Evolutionary conservation across 2,329 filamentous ascomycete species (phyloP).

Genomic region (Hypoxylon sp.): DNA sequence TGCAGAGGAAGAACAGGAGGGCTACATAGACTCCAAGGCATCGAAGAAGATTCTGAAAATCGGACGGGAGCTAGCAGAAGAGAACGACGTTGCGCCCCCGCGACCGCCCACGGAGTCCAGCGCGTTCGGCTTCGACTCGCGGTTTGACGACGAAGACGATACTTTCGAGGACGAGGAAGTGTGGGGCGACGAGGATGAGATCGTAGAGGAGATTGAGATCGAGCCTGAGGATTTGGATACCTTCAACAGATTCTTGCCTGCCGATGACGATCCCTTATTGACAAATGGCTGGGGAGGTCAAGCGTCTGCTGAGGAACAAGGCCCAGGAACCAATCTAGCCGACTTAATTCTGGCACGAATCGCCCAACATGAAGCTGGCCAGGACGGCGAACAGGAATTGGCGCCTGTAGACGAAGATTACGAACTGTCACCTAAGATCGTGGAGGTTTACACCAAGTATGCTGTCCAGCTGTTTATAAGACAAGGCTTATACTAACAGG

Average conservation of each 20-base stretch:
- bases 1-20: constrained; percentile 70
- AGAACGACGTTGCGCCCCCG: constrained; percentile 69
- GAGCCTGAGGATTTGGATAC: constrained; percentile 89
- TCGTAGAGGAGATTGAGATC: constrained; percentile 79
- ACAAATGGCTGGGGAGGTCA: constrained; percentile 70
- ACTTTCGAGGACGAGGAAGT: constrained; percentile 68
- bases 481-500: constrained; percentile 23
- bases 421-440: constrained; percentile 88
- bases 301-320: constrained; percentile 56
- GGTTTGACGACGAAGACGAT: constrained; percentile 69
- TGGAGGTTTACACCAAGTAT: constrained; percentile 93
- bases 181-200: constrained; percentile 83
- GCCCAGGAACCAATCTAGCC: constrained; percentile 81
- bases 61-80: constrained; percentile 87
- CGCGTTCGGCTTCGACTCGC: constrained; percentile 83
- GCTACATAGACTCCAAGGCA: constrained; percentile 87
- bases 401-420: constrained; percentile 80
- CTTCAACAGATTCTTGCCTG: constrained; percentile 89
- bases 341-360: constrained; percentile 96
- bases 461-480: constrained; percentile 44
- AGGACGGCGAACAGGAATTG: constrained; percentile 62
- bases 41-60: constrained; percentile 91
- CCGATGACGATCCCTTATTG: constrained; percentile 76
- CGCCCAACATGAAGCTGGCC: constrained; percentile 83
- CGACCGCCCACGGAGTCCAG: constrained; percentile 62